Evolutionary conservation across 345 rosid species (phyloP).

Genomic region (Gossypioides kirkii): DNA sequence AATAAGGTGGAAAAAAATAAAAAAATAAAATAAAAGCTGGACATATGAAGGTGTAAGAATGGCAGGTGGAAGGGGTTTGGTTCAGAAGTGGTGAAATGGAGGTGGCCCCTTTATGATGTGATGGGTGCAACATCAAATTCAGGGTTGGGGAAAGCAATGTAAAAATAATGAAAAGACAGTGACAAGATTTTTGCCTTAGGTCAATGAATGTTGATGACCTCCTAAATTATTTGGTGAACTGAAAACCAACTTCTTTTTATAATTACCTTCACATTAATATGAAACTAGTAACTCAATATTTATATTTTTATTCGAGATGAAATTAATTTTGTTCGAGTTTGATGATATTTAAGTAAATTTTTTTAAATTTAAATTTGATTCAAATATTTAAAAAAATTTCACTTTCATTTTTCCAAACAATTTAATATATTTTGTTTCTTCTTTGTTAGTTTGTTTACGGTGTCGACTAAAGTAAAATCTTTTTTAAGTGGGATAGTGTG

Average conservation of each 20-base stretch:
- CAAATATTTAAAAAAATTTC: too few species aligned
- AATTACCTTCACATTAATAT: background rate
- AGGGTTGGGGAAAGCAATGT: too few species aligned
- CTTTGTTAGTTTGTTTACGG: too few species aligned
- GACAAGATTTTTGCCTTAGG: background rate
- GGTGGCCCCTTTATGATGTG: constrained; percentile 16
- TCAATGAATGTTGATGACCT: background rate
- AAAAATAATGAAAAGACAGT: too few species aligned
- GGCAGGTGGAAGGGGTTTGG: background rate
- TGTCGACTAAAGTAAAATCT: too few species aligned
- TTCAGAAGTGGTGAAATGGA: background rate
- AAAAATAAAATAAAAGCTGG: background rate
- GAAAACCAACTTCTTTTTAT: background rate
- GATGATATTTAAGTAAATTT: too few species aligned
- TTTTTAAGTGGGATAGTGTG: too few species aligned
- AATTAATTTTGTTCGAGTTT: too few species aligned
- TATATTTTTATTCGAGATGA: too few species aligned
- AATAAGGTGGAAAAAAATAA: background rate
- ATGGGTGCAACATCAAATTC: constrained; percentile 16
- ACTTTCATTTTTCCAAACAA: too few species aligned
- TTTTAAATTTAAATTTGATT: too few species aligned
- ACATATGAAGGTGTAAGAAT: background rate
- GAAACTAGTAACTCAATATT: background rate
- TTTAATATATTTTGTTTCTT: too few species aligned
- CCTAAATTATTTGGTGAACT: background rate